These are phyloP conservation scores for Barbarea vulgaris DNA, from an alignment of 345 rosid genomes.

Conservation along the genomic window DNA sequence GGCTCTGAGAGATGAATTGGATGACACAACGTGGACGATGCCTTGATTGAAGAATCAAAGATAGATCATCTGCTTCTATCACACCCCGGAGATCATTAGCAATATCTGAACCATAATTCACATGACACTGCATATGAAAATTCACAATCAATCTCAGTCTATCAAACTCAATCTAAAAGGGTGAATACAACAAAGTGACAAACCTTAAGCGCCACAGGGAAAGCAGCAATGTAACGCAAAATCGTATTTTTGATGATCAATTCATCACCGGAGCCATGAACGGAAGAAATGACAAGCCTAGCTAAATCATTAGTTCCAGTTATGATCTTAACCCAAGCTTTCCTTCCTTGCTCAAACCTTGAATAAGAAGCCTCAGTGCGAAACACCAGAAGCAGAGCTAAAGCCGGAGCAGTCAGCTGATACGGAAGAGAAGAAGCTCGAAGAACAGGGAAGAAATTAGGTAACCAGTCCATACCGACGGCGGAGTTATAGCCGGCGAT, in stretches of 20 bases:
- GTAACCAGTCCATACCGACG: constrained; percentile 59
- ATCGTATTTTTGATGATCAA: constrained; percentile 49
- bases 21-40: constrained; percentile 82
- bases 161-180: not conserved
- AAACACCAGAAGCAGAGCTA: constrained; percentile 88
- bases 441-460: constrained; percentile 65
- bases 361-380: constrained; percentile 97
- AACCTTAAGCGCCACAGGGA: constrained; percentile 91
- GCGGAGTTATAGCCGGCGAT: constrained; percentile 77
- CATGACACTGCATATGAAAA: constrained; percentile 76
- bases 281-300: constrained; percentile 55
- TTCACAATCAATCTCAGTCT: constrained; percentile 12
- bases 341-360: constrained; percentile 78
- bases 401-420: constrained; percentile 86
- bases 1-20: constrained; percentile 76
- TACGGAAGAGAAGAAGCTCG: constrained; percentile 85
- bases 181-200: not conserved
- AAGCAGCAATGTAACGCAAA: constrained; percentile 73
- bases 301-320: constrained; percentile 76
- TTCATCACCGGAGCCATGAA: constrained; percentile 50
- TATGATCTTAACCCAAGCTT: constrained; percentile 81
- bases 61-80: constrained; percentile 79
- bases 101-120: constrained; percentile 70
- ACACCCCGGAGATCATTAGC: constrained; percentile 58
- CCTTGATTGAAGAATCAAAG: constrained; percentile 65